These are phyloP conservation scores for Hemileccinum hortonii DNA, from an alignment of 1,284 basidiomycete species.

Conservation along the genomic window DNA sequence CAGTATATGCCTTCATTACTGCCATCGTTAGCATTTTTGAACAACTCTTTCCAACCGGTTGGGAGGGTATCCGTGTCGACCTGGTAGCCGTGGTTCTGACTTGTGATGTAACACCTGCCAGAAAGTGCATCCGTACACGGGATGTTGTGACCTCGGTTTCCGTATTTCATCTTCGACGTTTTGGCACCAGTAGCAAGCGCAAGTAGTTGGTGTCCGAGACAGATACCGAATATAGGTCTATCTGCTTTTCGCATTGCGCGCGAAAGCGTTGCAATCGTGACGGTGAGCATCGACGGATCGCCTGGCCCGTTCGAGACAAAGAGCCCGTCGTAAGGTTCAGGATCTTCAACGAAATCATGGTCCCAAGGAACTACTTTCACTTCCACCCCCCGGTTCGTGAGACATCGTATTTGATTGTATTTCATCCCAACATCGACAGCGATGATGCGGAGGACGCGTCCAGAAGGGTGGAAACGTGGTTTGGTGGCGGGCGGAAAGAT, in stretches of 20 bases:
- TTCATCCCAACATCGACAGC: slow-evolving; percentile 99
- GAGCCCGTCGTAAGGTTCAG: slow-evolving; percentile 88
- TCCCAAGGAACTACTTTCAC: slow-evolving; percentile 98
- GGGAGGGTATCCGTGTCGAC: slow-evolving; percentile 85
- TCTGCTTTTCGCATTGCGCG: slow-evolving; percentile 73
- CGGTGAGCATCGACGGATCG: slow-evolving; percentile 84
- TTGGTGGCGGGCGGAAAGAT: slow-evolving; percentile 66
- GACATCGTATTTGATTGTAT: slow-evolving; percentile 98
- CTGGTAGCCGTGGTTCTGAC: slow-evolving; percentile 98
- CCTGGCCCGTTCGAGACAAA: slow-evolving; percentile 99
- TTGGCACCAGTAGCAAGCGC: slow-evolving; percentile 92
- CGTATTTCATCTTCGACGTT: slow-evolving; percentile 99
- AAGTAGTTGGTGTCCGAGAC: slow-evolving; percentile 96
- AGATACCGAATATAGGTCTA: slow-evolving; percentile 96
- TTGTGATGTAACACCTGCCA: slow-evolving; percentile 98
- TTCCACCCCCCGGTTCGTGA: slow-evolving; percentile 90
- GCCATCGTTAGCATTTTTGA: slow-evolving; percentile 95
- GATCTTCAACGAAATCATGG: slow-evolving; percentile 81
- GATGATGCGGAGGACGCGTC: slow-evolving; percentile 80
- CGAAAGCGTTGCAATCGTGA: slow-evolving; percentile 74
- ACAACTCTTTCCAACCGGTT: slow-evolving; percentile 89
- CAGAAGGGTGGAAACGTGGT: slow-evolving; percentile 74
- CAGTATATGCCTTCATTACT: slow-evolving; percentile 98
- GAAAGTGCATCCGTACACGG: slow-evolving; percentile 94
- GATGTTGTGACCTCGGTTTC: slow-evolving; percentile 98